phyloP scores from a whole-genome alignment of 2,329 filamentous ascomycete species.

The Phialophora macrospora region DNA sequence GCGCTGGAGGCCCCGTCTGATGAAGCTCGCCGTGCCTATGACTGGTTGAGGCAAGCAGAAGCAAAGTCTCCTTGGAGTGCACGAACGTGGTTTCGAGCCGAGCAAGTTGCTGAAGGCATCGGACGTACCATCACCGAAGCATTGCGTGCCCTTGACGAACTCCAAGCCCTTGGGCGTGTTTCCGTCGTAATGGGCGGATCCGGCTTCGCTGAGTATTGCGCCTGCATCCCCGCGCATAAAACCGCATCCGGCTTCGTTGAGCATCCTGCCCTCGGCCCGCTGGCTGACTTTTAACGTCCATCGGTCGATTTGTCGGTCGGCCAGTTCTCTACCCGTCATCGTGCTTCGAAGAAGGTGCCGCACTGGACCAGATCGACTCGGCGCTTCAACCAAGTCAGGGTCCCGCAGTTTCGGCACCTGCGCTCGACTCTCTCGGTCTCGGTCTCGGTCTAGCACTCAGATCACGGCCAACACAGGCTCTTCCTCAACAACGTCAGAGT shows the following conservation, averaged over 20 bases:
- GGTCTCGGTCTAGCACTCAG: neutral
- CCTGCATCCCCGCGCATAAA: too few relatives aligned
- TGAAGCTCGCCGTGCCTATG: neutral
- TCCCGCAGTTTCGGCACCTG: too few relatives aligned
- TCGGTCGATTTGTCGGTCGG: neutral
- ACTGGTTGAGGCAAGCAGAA: neutral
- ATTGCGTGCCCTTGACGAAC: neutral
- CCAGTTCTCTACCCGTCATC: neutral
- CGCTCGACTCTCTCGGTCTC: neutral
- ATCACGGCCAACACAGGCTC: neutral
- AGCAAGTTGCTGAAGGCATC: neutral
- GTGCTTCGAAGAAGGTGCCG: neutral
- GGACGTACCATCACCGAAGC: neutral
- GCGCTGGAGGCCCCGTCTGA: neutral
- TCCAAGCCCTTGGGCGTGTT: neutral
- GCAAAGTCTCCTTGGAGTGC: neutral
- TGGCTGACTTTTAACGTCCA: neutral
- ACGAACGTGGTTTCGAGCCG: neutral
- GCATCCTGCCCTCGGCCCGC: neutral
- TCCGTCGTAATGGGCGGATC: accelerated
- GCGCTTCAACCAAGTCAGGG: neutral
- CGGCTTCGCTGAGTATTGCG: neutral
- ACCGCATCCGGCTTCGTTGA: neutral
- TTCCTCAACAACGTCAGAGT: neutral
- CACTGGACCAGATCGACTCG: neutral